These are phyloP conservation scores for Macrophomina phaseolina DNA, from an alignment of 2,329 filamentous ascomycete species.

Conservation along the genomic window DNA sequence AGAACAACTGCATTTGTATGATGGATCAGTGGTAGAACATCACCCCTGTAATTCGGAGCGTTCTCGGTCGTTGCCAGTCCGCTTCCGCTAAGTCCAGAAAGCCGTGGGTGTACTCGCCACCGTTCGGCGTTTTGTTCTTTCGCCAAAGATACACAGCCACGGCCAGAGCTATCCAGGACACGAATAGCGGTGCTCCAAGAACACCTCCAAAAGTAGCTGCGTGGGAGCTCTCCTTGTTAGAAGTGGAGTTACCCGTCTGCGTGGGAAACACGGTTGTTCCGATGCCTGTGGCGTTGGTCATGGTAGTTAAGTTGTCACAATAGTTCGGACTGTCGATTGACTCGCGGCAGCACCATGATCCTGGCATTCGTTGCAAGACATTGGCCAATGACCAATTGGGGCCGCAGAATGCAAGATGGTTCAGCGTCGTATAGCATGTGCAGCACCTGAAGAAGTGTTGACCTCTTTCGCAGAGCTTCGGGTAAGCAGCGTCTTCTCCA, in stretches of 20 bases:
- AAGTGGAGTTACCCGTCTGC: background rate
- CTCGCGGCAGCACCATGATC: conserved; percentile 1
- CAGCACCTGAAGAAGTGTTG: background rate
- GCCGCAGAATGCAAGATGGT: background rate
- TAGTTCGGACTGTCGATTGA: background rate
- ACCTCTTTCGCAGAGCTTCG: background rate
- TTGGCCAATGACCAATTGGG: background rate
- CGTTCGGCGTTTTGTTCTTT: background rate
- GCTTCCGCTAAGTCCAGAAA: too few relatives aligned
- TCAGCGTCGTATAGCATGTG: background rate
- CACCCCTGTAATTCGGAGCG: too few relatives aligned
- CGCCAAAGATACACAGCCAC: background rate
- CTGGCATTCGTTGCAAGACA: background rate
- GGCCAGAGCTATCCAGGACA: background rate
- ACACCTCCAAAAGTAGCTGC: background rate
- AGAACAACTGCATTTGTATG: too few relatives aligned
- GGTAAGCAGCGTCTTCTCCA: background rate
- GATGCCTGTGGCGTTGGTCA: background rate
- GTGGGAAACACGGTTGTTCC: background rate
- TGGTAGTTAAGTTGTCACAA: background rate
- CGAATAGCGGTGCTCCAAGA: background rate
- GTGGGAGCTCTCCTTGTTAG: too few relatives aligned
- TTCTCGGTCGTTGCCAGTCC: too few relatives aligned
- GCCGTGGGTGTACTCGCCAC: too few relatives aligned
- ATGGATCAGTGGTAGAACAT: too few relatives aligned